Base-by-base conservation (phyloP, 1,139 yeast species). In the Geotrichum citri-aurantii region DNA sequence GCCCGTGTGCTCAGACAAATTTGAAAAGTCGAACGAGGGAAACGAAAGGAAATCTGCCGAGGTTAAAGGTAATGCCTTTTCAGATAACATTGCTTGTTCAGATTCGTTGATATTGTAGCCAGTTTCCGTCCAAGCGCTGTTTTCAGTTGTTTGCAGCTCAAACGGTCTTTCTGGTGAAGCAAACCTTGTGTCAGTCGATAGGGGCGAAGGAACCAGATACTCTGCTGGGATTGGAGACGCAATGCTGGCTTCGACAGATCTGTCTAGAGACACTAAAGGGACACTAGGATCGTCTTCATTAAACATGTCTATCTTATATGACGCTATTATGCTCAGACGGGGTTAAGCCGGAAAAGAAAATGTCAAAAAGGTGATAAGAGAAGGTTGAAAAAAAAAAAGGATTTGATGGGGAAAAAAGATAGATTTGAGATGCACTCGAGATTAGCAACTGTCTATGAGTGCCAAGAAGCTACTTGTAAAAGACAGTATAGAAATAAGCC, bases 51-150 rank as follows among this genome's bases (percentile, higher is more conserved):
- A 26, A 31, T 49, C 51, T 14, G 42, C 21, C 8, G 57, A 48
- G 14, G 50, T 53, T 17, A 37, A 29, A 10, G 56, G 47, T 14
- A 59, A 21, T 1, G 58, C 59, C 33, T 59, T 59, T 24, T 54
- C 61, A 2, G 59, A 56, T 21, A 56, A 49, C 14, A 56, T 55
- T 7, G 53, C 55, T n/a, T 54, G 57, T 26, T 56, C 56, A 1
- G 61, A 50, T 24, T 52, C 53, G 29, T 54, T 55, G 51, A 56
- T 50, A n/a, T 48, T 57, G 23, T 44, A 46, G 23, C 17, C 21
- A 5, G 44, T 14, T 17, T n/a, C 44, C 10, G 44, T 10, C 44
- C 44, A 37, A 19, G 19, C 19, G 19, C 14, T n/a, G 10, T 37
- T n/a, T n/a, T 37, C 21, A 8, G 44, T 37, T 6, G 10, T 12